These are phyloP conservation scores for Aureobasidium zeae DNA, from an alignment of 2,329 filamentous ascomycete genomes.

Conservation along the genomic window DNA sequence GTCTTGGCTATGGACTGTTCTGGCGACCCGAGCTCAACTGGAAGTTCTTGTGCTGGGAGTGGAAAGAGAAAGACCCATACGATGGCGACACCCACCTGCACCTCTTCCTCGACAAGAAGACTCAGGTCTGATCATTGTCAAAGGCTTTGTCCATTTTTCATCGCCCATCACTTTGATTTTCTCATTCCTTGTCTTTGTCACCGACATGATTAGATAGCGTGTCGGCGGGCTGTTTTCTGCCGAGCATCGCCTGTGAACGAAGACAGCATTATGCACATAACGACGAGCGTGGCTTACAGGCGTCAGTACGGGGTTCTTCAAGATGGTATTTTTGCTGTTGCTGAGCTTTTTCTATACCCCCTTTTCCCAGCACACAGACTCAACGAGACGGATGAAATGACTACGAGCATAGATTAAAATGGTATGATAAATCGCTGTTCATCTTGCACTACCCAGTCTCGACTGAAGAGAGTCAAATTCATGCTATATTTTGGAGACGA, in stretches of 20 bases:
- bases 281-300: slow-evolving; percentile 7
- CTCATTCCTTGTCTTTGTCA: slow-evolving; percentile 14
- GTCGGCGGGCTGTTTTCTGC: slow-evolving; percentile 9
- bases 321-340: not conserved
- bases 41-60: slow-evolving; percentile 72
- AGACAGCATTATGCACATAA: slow-evolving; percentile 11
- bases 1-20: slow-evolving; percentile 51
- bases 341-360: slow-evolving; percentile 12
- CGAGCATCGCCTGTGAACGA: slow-evolving; percentile 11
- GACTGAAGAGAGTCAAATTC: no score
- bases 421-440: no score
- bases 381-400: slow-evolving; percentile 1
- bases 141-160: not conserved
- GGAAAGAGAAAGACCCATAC: slow-evolving; percentile 13
- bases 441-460: no score
- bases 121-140: slow-evolving; percentile 4
- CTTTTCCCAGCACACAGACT: slow-evolving; percentile 3
- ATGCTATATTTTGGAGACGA: no score
- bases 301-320: slow-evolving; percentile 7
- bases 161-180: not conserved
- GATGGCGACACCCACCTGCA: slow-evolving; percentile 14
- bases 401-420: slow-evolving; percentile 2
- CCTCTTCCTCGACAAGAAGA: slow-evolving; percentile 15
- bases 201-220: slow-evolving; percentile 15
- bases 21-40: slow-evolving; percentile 71